Base-by-base conservation (phyloP, 306 rosid species). In the Trifolium fragiferum region DNA sequence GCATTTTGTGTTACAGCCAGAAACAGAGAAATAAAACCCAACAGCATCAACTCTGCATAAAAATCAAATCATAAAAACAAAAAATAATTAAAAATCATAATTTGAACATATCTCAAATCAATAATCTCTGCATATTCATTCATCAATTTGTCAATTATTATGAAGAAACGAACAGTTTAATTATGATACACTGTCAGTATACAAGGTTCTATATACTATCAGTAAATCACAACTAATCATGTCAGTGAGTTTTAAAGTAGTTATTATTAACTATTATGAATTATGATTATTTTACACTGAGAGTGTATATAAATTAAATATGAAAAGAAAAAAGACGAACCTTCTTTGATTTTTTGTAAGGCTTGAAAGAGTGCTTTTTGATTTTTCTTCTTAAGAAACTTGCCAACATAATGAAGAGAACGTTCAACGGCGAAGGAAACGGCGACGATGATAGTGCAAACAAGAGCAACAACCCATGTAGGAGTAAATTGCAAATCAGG, bases 1-100 rank as follows among this genome's bases (percentile, higher is more conserved):
- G 80, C 43, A 44, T 83, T 87, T 62, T 90, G 94, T 18, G 83
- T 72, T 18, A 91, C 91, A 10, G 97, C 83, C 78, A 94, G 88
- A 15, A 94, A 84, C 70, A 94, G 88, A 35, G 97, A 94, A 54
- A 91, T 94, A 49, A 94, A 94, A 2, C 97, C 98, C 91, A 93
- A 50, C 64, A 93, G 72, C 97, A 91, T 93, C 80, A 93, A 62
- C 86, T 93, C 98, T 89, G 86, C 40, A 62, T 54, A 27, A 72
- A 21, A 40, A 38, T 20, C 23, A 4, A 44, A 35, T 35, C 0
- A 15, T 47, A 14, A 65, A 7, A 20, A 6, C 10, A 15, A 58
- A 23, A 25, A 6, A 0, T 0, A 44, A 13, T 44, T 44, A 44
- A 51, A 51, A 51, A 51, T 51, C 60, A 51, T 30, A 53, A 27